Conservation (phyloP, 352 stramenopile species). For the Phytophthora colocasiae region DNA sequence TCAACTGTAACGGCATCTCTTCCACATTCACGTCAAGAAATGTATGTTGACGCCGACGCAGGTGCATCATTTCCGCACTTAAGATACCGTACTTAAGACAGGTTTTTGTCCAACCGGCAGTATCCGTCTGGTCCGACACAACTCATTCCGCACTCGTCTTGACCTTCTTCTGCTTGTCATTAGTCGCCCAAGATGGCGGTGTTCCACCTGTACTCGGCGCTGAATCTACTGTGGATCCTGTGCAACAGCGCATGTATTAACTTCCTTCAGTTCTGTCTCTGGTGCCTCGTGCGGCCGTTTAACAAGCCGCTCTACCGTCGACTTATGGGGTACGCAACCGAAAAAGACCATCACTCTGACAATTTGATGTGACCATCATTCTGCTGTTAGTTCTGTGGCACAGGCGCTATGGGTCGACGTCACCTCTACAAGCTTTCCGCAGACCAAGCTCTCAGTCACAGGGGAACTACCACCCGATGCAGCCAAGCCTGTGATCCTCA, state of each 20-base stretch:
- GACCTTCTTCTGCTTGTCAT: not conserved
- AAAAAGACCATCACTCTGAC: conserved; percentile 25
- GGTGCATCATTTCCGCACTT: conserved; percentile 4
- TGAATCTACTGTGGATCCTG: conserved; percentile 86
- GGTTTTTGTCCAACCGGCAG: conserved; percentile 31
- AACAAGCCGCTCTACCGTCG: conserved; percentile 81
- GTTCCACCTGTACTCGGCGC: conserved; percentile 69
- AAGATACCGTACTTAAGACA: not conserved
- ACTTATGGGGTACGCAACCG: conserved; percentile 62
- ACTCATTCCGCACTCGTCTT: conserved; percentile 6
- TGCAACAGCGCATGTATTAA: conserved; percentile 87
- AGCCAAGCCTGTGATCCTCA: conserved; percentile 84
- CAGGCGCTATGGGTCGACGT: conserved; percentile 90
- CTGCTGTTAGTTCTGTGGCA: conserved; percentile 48
- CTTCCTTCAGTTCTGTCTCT: conserved; percentile 83
- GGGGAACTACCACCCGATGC: conserved; percentile 81
- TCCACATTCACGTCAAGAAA: too few species aligned
- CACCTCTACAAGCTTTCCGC: conserved; percentile 84
- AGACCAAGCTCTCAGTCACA: conserved; percentile 84
- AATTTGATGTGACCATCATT: conserved; percentile 12
- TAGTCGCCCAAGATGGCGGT: conserved; percentile 55
- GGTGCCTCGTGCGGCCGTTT: conserved; percentile 85
- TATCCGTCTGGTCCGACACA: conserved; percentile 24
- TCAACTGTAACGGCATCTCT: too few species aligned
- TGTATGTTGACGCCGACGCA: not conserved